phyloP scores from a whole-genome alignment of 2,329 filamentous ascomycete species.

The Remersonia thermophila region DNA sequence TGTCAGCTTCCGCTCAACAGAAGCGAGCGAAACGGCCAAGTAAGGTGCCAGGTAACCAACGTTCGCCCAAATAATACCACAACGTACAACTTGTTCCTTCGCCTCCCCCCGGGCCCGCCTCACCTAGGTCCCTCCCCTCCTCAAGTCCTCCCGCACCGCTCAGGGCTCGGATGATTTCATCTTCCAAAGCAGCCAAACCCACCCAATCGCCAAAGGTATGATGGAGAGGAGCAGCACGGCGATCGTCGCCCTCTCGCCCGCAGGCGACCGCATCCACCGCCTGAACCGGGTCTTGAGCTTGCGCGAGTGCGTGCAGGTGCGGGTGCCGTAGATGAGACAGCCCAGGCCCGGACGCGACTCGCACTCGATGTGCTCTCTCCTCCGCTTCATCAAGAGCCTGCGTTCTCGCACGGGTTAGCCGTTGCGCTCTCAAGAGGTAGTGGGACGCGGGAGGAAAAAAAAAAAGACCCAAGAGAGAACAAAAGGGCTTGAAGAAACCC shows the following conservation, averaged over 20 bases:
- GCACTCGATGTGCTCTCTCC: constrained; percentile 49
- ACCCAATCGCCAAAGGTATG: constrained; percentile 7
- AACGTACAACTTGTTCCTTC: too few relatives aligned
- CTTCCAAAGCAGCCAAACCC: constrained; percentile 6
- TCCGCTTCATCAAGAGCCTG: constrained; percentile 45
- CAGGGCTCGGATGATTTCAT: background rate
- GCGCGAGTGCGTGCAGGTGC: constrained; percentile 32
- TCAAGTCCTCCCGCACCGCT: too few relatives aligned
- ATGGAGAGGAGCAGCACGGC: constrained; percentile 22
- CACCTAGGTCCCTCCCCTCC: too few relatives aligned
- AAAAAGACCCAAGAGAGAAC: background rate
- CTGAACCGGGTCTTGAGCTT: constrained; percentile 33
- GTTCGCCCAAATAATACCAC: too few relatives aligned
- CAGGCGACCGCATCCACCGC: constrained; percentile 28
- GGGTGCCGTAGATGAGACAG: constrained; percentile 42
- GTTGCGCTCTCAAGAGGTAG: too few relatives aligned
- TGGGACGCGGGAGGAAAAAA: background rate
- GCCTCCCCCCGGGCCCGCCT: too few relatives aligned
- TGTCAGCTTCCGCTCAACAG: too few relatives aligned
- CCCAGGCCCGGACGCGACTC: constrained; percentile 44
- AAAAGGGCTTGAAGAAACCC: constrained; percentile 19
- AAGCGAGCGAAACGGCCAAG: too few relatives aligned
- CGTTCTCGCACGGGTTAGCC: background rate
- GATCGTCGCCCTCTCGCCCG: constrained; percentile 27
- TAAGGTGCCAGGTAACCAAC: too few relatives aligned